phyloP scores from a whole-genome alignment of 495 filamentous ascomycete species.

The Talaromyces thailandensis region DNA sequence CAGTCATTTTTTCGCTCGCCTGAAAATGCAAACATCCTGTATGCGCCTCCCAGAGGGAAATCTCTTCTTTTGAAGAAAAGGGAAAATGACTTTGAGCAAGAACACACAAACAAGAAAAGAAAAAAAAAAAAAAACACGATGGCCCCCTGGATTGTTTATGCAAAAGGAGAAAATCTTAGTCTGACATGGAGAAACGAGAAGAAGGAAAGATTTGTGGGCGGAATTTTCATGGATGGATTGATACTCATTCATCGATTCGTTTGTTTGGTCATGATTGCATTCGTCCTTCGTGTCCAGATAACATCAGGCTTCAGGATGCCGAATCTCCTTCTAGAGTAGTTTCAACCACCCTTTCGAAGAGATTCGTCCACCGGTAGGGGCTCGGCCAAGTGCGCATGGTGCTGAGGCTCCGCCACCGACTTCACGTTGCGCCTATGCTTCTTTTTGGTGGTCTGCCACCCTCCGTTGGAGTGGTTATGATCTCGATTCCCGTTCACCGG shows the following conservation, averaged over 20 bases:
- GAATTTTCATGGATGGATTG: not conserved
- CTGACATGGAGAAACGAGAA: not conserved
- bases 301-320: not conserved
- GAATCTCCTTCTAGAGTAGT: not conserved
- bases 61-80: not conserved
- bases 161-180: not conserved
- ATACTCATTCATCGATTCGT: too few species aligned
- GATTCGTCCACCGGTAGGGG: constrained; percentile 39
- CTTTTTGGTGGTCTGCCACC: constrained; percentile 43
- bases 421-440: constrained; percentile 36
- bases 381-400: constrained; percentile 24
- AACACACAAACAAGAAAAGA: constrained; percentile 8
- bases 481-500: constrained; percentile 15
- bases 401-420: constrained; percentile 20
- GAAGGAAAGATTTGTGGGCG: not conserved
- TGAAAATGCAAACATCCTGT: constrained; percentile 9
- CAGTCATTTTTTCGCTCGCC: constrained; percentile 18
- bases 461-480: constrained; percentile 19
- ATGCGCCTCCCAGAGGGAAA: not conserved
- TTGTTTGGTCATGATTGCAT: too few species aligned
- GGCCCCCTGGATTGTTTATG: not conserved
- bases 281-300: not conserved
- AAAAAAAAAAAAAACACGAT: not conserved
- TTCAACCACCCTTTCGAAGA: constrained; percentile 41
- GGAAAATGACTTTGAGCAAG: constrained; percentile 1